A percentile compares a stretch with the other conserved stretches of the same genome.
Conservation (phyloP, 257 asterid genomes). For the Solanum boliviense region DNA sequence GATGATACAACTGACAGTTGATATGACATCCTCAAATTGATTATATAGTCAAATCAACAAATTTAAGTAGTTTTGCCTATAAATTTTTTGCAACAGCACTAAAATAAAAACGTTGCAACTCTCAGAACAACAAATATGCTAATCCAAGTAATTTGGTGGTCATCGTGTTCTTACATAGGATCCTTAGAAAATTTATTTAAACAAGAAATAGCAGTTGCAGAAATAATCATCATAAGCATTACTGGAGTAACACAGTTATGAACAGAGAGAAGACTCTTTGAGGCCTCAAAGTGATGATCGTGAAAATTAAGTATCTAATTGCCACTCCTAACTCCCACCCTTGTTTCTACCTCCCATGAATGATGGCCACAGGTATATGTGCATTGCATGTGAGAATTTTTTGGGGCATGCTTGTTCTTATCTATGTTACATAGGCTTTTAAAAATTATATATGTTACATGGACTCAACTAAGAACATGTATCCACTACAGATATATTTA, state of each 20-base stretch:
- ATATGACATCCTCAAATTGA: neutral
- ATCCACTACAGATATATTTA: neutral
- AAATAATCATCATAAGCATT: neutral
- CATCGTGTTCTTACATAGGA: neutral
- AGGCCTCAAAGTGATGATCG: neutral
- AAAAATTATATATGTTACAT: neutral
- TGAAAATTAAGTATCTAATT: neutral
- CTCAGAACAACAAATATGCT: neutral
- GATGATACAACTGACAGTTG: neutral
- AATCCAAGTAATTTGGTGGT: neutral
- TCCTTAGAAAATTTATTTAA: neutral
- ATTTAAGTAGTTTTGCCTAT: neutral
- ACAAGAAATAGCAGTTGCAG: neutral
- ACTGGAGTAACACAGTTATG: neutral
- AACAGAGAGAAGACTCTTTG: neutral
- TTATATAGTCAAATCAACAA: neutral
- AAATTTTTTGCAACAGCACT: neutral
- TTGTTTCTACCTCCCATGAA: neutral
- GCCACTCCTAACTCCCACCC: neutral
- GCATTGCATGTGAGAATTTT: neutral
- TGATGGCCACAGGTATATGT: neutral
- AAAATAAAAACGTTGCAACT: neutral
- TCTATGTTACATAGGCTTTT: neutral
- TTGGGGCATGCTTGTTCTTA: neutral
- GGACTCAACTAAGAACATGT: neutral